These are phyloP conservation scores for Begonia peltatifolia DNA, from an alignment of 306 rosid species.

Conservation along the genomic window DNA sequence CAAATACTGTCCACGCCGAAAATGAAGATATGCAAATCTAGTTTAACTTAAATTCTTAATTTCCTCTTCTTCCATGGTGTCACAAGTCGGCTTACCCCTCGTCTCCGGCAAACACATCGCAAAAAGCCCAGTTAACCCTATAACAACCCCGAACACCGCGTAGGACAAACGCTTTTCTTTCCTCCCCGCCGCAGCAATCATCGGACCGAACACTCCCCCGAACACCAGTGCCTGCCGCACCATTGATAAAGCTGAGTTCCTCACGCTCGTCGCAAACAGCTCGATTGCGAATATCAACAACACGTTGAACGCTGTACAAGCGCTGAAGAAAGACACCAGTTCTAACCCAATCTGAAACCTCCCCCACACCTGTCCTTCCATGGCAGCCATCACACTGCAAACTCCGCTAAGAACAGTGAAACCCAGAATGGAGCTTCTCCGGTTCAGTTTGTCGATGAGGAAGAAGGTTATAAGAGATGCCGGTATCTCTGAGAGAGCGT, in stretches of 20 bases:
- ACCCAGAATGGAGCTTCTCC: conserved; percentile 21
- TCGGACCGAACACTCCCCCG: conserved; percentile 46
- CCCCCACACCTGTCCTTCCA: conserved; percentile 12
- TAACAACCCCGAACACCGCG: conserved; percentile 46
- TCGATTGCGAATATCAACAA: conserved; percentile 33
- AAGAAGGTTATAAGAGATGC: conserved; percentile 19
- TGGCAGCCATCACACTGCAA: conserved; percentile 25
- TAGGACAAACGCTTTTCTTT: conserved; percentile 22
- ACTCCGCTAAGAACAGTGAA: conserved; percentile 23
- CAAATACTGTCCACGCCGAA: too few relatives aligned
- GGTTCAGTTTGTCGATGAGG: conserved; percentile 25
- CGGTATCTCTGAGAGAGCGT: conserved; percentile 55
- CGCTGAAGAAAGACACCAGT: conserved; percentile 40
- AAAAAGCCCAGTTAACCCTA: conserved; percentile 31
- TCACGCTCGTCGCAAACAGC: conserved; percentile 51
- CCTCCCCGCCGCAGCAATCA: conserved; percentile 37
- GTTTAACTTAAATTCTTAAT: neutral
- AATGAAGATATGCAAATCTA: too few relatives aligned
- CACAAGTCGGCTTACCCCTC: conserved; percentile 32
- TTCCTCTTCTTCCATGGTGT: conserved; percentile 48
- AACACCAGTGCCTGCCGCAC: conserved; percentile 55
- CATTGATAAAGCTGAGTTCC: conserved; percentile 52
- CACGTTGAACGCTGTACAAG: conserved; percentile 25
- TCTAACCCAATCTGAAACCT: conserved; percentile 29
- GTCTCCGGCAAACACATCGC: conserved; percentile 45